Conservation (phyloP, 805 yeast species). For the Kazachstania bromeliacearum region DNA sequence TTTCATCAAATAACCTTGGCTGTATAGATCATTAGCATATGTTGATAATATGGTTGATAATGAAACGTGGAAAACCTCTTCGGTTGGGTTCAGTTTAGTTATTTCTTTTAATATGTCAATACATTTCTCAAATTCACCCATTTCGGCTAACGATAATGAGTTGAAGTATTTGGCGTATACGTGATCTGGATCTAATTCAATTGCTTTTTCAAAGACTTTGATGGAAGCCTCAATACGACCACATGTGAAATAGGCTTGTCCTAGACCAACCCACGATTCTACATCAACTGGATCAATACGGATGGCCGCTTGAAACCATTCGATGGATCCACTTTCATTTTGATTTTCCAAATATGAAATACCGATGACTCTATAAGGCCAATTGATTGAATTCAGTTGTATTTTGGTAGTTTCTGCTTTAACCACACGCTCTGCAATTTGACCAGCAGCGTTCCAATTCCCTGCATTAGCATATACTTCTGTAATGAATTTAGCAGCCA, state of each 20-base stretch:
- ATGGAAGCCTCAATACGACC: slow-evolving; percentile 83
- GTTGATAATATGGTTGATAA: slow-evolving; percentile 49
- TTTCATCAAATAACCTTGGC: slow-evolving; percentile 58
- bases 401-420: slow-evolving; percentile 53
- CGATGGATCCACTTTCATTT: slow-evolving; percentile 71
- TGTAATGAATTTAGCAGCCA: slow-evolving; percentile 66
- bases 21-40: slow-evolving; percentile 43
- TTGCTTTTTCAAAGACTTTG: slow-evolving; percentile 67
- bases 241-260: slow-evolving; percentile 83
- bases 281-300: slow-evolving; percentile 57
- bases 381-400: slow-evolving; percentile 39
- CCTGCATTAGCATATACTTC: slow-evolving; percentile 52
- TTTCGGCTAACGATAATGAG: slow-evolving; percentile 52
- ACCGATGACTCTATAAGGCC: slow-evolving; percentile 91
- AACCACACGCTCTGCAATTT: slow-evolving; percentile 57
- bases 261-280: slow-evolving; percentile 90
- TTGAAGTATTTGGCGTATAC: slow-evolving; percentile 60
- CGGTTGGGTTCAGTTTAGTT: slow-evolving; percentile 36
- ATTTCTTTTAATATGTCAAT: slow-evolving; percentile 38
- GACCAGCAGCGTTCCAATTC: slow-evolving; percentile 82
- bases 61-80: slow-evolving; percentile 41
- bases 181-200: slow-evolving; percentile 41
- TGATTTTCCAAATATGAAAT: slow-evolving; percentile 62
- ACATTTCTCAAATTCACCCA: slow-evolving; percentile 60
- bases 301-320: slow-evolving; percentile 79